Evolutionary conservation across 805 yeast genomes (phyloP).

Genomic region (Cyberlindnera mississippiensis): DNA sequence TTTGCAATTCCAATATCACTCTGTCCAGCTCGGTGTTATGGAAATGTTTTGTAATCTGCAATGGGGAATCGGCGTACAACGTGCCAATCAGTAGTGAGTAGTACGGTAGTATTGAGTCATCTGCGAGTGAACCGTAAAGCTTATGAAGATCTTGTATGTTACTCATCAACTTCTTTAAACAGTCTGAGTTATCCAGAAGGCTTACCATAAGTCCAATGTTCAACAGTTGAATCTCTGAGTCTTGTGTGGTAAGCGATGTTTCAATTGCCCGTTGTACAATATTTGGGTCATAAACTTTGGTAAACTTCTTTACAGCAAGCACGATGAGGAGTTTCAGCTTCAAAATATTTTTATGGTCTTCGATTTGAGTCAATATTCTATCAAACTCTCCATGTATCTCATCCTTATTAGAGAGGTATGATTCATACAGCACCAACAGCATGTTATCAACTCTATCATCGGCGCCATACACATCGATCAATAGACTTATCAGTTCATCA

Average conservation of each 20-base stretch:
- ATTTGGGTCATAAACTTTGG: slow-evolving; percentile 1
- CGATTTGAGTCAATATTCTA: neutral
- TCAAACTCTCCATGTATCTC: neutral
- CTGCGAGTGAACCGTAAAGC: slow-evolving; percentile 5
- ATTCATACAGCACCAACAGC: slow-evolving; percentile 16
- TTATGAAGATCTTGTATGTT: slow-evolving; percentile 8
- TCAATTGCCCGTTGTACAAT: no score
- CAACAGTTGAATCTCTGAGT: slow-evolving; percentile 17
- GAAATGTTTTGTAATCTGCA: slow-evolving; percentile 6
- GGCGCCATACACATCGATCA: neutral
- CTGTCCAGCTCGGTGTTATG: slow-evolving; percentile 15
- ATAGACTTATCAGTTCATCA: neutral
- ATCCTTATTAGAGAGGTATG: slow-evolving; percentile 3
- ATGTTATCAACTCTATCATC: slow-evolving; percentile 12
- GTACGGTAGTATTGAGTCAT: slow-evolving; percentile 15
- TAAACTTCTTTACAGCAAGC: slow-evolving; percentile 12
- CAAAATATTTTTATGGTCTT: slow-evolving; percentile 1
- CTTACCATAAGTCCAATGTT: slow-evolving; percentile 23
- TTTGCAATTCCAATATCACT: slow-evolving; percentile 15
- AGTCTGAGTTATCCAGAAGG: slow-evolving; percentile 14
- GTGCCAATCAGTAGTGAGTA: slow-evolving; percentile 20
- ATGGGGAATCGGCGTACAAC: slow-evolving; percentile 7
- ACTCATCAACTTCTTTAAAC: neutral
- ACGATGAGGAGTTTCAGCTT: slow-evolving; percentile 19
- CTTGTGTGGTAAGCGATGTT: no score